phyloP scores from a whole-genome alignment of 2,329 filamentous ascomycete genomes.

The Colletotrichum caudatum region DNA sequence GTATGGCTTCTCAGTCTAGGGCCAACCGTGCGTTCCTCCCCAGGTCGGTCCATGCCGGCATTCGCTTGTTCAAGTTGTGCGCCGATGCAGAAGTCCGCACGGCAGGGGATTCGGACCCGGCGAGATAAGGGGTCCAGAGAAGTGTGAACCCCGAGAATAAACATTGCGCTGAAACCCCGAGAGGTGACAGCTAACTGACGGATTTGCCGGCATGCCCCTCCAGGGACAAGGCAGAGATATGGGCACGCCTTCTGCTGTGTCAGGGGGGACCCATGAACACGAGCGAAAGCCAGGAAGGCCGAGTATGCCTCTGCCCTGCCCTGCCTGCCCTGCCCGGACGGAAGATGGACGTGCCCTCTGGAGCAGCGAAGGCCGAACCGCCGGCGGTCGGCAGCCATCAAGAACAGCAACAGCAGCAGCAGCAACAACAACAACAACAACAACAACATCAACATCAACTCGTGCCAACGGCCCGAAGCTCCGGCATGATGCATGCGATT shows the following conservation, averaged over 20 bases:
- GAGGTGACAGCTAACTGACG: background rate
- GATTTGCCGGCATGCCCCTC: background rate
- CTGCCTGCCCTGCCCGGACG: background rate
- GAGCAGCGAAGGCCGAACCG: background rate
- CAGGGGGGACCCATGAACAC: background rate
- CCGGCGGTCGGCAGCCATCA: background rate
- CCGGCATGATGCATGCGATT: background rate
- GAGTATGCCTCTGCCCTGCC: background rate
- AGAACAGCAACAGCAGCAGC: no score
- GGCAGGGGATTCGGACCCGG: no score
- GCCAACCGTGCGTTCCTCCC: background rate
- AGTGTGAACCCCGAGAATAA: background rate
- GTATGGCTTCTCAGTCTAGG: background rate
- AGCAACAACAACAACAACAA: no score
- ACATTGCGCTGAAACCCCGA: background rate
- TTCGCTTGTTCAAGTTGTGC: background rate
- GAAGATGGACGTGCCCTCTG: background rate
- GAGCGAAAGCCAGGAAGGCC: background rate
- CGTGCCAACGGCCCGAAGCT: background rate
- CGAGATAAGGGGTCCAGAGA: background rate
- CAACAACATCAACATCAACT: background rate
- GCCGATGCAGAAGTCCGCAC: background rate
- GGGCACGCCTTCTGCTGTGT: slow-evolving; percentile 13
- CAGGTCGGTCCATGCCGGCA: background rate
- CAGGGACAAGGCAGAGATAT: slow-evolving; percentile 1